Conservation (phyloP, 306 rosid genomes). For the Lupinus albus region DNA sequence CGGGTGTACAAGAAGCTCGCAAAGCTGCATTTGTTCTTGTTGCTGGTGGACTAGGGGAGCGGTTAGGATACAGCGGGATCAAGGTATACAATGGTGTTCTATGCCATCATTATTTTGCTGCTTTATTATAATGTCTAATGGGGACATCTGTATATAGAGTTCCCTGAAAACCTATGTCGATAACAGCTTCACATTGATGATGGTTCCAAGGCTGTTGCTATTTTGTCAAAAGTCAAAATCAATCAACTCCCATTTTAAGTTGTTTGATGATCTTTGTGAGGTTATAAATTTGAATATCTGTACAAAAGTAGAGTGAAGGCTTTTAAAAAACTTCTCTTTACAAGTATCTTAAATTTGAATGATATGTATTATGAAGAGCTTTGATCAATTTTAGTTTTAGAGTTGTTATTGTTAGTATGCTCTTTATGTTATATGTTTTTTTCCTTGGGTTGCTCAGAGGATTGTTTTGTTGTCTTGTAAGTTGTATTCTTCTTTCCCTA, state of each 20-base stretch:
- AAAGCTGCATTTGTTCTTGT: slow-evolving; percentile 97
- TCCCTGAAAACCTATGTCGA: not conserved
- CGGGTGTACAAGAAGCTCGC: slow-evolving; percentile 69
- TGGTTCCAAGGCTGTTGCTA: not conserved
- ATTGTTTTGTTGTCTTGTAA: not conserved
- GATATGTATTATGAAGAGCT: slow-evolving; percentile 3
- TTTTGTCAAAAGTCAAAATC: slow-evolving; percentile 22
- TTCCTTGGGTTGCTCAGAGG: not conserved
- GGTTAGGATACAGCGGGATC: slow-evolving; percentile 92
- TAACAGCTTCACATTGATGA: not conserved
- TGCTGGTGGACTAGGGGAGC: slow-evolving; percentile 99
- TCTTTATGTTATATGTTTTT: not conserved
- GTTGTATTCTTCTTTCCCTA: slow-evolving; percentile 4
- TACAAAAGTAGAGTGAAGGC: not conserved
- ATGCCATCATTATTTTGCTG: not conserved
- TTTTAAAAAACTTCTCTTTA: not conserved
- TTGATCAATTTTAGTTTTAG: slow-evolving; percentile 11
- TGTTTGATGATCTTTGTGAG: slow-evolving; percentile 16
- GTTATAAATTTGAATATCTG: slow-evolving; percentile 6
- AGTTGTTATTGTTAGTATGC: not conserved
- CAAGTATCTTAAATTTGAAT: slow-evolving; percentile 7
- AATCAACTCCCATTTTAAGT: slow-evolving; percentile 1
- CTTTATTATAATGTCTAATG: slow-evolving; percentile 12
- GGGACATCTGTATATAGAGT: not conserved
- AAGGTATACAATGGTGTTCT: slow-evolving; percentile 52